Base-by-base conservation (phyloP, 164 flowering plant species). In the Sextonia rubra region DNA sequence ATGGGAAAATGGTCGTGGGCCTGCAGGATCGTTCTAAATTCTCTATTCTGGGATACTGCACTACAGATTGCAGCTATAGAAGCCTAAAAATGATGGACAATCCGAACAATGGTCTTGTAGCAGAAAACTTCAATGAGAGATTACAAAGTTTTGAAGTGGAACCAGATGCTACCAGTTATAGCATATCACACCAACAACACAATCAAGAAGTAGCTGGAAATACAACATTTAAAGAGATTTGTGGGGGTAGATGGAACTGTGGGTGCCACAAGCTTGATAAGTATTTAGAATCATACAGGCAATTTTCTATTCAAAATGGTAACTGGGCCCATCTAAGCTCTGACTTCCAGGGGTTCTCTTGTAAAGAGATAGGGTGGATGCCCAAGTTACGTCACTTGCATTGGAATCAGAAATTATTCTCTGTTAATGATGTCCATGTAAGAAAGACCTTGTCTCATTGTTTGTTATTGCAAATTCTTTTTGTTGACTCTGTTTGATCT, bases 351-450 rank as follows among this genome's bases (percentile, higher is more conserved):
- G 77, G 73, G 27, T 52, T 64, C 30, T 22, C 55, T 69, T 71
- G 29, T 70, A 73, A 72, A 58, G 79, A 77, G 44, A 70, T 77
- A 44, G n/a, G 44, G 23, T 79, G 85, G 85, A 77, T 87, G 58
- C 98, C 98, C 32, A 81, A 73, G 77, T 67, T 93, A 82, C 87
- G 89, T 82, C 97, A 93, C 73, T 73, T 93, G 64, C 89, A 86
- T 71, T 83, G 82, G 89, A 69, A 82, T 26, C 85, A 92, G 64
- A 69, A 76, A 58, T 52, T 81, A 32, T 68, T 84, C 63, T 80
- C 78, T 71, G 72, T 70, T 25, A 81, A 81, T 69, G 90, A 92
- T 85, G 85, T 92, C 76, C 93, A 93, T 85, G 98, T 95, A 93
- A 88, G 98, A 91, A 62, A 76, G 22, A 60, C 79, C 71, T 75